phyloP scores from a whole-genome alignment of 305 asterid genomes.

The Ruellia speciosa region DNA sequence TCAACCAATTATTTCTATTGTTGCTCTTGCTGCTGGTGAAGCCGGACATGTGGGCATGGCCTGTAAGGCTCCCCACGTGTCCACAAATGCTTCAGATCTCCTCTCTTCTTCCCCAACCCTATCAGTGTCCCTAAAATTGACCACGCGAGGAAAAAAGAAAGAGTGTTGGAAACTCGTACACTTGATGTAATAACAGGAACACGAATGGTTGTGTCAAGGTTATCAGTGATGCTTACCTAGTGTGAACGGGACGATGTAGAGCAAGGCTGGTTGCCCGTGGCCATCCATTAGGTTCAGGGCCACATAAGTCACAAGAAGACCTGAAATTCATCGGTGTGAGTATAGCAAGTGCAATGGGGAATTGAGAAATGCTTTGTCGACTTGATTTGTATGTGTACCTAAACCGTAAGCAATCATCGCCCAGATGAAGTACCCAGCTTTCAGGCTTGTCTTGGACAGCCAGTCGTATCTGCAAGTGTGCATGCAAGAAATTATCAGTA shows the following conservation, averaged over 20 bases:
- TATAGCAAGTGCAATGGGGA: not conserved
- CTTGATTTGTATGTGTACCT: constrained; percentile 37
- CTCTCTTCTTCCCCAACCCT: constrained; percentile 40
- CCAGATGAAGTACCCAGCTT: constrained; percentile 76
- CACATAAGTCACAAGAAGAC: constrained; percentile 60
- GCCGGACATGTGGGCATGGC: constrained; percentile 45
- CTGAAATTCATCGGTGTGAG: constrained; percentile 8
- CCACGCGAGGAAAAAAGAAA: not conserved
- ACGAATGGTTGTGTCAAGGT: not conserved
- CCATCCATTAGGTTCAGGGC: constrained; percentile 73
- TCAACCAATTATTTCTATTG: not conserved
- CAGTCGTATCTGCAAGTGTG: constrained; percentile 72
- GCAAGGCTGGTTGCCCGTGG: constrained; percentile 70
- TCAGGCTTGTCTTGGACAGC: constrained; percentile 72
- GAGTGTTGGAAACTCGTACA: not conserved
- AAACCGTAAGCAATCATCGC: constrained; percentile 90
- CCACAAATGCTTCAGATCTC: constrained; percentile 53
- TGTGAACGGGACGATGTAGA: constrained; percentile 62
- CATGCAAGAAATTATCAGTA: not conserved
- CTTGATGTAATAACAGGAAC: not conserved
- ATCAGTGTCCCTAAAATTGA: constrained; percentile 43
- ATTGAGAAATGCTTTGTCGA: not conserved
- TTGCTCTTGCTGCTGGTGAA: constrained; percentile 20
- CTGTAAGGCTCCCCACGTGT: constrained; percentile 48
- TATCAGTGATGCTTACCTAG: constrained; percentile 32